Percentiles rank a stretch among this genome's conserved stretches.
Conservation (phyloP, 2,329 filamentous ascomycete species). For the Phyllosticta paracitricarpa region DNA sequence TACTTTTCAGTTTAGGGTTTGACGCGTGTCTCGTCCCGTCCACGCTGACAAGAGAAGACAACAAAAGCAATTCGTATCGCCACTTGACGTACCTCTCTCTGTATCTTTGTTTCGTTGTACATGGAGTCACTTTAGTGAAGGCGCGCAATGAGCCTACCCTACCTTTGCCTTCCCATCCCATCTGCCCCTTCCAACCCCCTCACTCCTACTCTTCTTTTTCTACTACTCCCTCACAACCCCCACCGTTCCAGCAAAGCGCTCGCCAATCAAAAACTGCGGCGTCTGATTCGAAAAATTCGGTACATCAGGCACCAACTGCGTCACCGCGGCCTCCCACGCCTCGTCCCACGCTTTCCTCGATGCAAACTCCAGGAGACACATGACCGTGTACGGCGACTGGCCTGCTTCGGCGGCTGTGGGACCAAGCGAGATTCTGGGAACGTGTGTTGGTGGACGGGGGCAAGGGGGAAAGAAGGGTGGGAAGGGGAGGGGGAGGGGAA, state of each 20-base stretch:
- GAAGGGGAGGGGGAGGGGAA: background rate
- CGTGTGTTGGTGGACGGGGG: too few species aligned
- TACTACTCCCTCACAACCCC: background rate
- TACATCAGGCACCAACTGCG: conserved; percentile 22
- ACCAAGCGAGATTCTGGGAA: conserved; percentile 14
- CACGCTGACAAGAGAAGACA: too few species aligned
- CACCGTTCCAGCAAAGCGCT: background rate
- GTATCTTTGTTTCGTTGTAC: too few species aligned
- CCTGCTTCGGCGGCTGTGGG: background rate
- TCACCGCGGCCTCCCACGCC: conserved; percentile 15
- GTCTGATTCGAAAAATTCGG: conserved; percentile 26
- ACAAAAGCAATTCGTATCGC: too few species aligned
- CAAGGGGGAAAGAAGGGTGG: too few species aligned
- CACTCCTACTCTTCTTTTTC: too few species aligned
- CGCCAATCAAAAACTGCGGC: conserved; percentile 18
- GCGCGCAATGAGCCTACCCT: too few species aligned
- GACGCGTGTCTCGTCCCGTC: too few species aligned
- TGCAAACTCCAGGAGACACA: conserved; percentile 24
- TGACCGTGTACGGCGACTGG: conserved; percentile 21
- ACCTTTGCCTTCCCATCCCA: background rate
- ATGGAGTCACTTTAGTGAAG: too few species aligned
- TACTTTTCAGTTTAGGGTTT: too few species aligned
- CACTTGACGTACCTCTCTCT: too few species aligned
- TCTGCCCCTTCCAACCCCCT: background rate
- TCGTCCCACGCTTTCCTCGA: conserved; percentile 18